These are phyloP conservation scores for Pichia sp. DNA, from an alignment of 1,139 yeast genomes.

Conservation along the genomic window DNA sequence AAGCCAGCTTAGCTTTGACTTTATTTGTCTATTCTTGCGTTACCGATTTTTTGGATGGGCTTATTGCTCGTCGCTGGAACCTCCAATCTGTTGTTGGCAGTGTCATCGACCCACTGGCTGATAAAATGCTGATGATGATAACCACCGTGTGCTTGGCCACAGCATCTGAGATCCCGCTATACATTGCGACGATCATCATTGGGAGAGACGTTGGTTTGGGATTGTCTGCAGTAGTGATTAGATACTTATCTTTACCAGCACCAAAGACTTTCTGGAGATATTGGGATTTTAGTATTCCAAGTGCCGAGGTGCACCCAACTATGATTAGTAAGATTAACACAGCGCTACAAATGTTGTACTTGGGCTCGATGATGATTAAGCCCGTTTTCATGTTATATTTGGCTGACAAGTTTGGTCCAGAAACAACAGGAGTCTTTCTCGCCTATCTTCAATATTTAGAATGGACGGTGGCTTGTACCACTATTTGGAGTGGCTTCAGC, in stretches of 20 bases:
- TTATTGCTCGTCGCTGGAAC: constrained; percentile 72
- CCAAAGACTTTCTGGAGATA: constrained; percentile 69
- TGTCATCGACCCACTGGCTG: constrained; percentile 92
- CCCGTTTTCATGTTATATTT: constrained; percentile 45
- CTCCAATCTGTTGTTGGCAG: constrained; percentile 82
- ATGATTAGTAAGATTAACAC: constrained; percentile 82
- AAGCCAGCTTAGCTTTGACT: constrained; percentile 56
- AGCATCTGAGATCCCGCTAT: constrained; percentile 57
- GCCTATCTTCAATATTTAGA: constrained; percentile 36
- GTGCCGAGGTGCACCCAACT: constrained; percentile 90
- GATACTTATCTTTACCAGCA: constrained; percentile 67
- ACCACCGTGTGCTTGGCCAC: constrained; percentile 74
- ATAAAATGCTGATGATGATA: constrained; percentile 81
- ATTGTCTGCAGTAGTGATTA: constrained; percentile 63
- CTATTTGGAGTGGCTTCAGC: constrained; percentile 70
- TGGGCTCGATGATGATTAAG: constrained; percentile 65
- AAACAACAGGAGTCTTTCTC: constrained; percentile 19
- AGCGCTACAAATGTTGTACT: constrained; percentile 82
- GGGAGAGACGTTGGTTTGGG: constrained; percentile 82
- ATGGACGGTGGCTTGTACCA: constrained; percentile 65
- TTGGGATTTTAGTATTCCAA: constrained; percentile 73
- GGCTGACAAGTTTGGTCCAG: constrained; percentile 17
- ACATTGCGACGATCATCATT: constrained; percentile 65
- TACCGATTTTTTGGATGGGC: constrained; percentile 91
- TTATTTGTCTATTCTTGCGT: constrained; percentile 79